Base-by-base conservation (phyloP, 495 filamentous ascomycete species). In the Neurospora africana region DNA sequence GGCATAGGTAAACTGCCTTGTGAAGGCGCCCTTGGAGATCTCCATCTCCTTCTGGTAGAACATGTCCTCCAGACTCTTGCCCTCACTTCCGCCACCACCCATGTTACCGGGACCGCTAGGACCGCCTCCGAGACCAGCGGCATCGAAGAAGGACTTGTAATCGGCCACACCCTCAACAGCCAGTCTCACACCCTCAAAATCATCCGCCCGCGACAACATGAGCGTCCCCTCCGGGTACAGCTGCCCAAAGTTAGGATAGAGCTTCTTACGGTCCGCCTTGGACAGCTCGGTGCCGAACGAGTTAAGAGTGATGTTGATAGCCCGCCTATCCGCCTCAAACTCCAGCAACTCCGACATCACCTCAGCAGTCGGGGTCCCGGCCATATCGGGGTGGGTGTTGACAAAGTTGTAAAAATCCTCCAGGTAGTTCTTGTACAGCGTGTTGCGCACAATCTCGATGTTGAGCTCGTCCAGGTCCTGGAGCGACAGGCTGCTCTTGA, bases 11-110 rank as follows among this genome's bases (percentile, higher is more conserved):
- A 99, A 99, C 81, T 99, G 96, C 76, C 92, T 87, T 23, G 95
- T 99, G 80, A 99, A 99, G 4, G 94, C 92, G 65, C 89, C 80
- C 87, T 98, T 99, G 37, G 91, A 92, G 76, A 98, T 90, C 81
- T 98, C 94, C 96, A 98, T 98, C 84, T 99, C 95, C 84, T 95
- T 97, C 81, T 97, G 93, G 80, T 99, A 99, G 82, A 99, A 98
- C 83, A 98, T 85, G 75, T 99, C 95, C 78, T 99, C 95, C 74
- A 99, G 82, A 78, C 93, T 97, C 86, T 93, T 94, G 19, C 91
- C 91, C 68, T 95, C 93, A 39, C 87, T 84, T 27, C 89, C 89
- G 23, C 86, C 81, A 15, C 93, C 94, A 40, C 85, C 88, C 92
- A 95, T 94, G 78, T 96, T 95, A 19, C 93, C 92, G 19, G 92